A percentile compares a stretch with the other conserved stretches of the same genome.
These are phyloP conservation scores for Articulospora tetracladia DNA, from an alignment of 495 filamentous ascomycete genomes.

Conservation along the genomic window DNA sequence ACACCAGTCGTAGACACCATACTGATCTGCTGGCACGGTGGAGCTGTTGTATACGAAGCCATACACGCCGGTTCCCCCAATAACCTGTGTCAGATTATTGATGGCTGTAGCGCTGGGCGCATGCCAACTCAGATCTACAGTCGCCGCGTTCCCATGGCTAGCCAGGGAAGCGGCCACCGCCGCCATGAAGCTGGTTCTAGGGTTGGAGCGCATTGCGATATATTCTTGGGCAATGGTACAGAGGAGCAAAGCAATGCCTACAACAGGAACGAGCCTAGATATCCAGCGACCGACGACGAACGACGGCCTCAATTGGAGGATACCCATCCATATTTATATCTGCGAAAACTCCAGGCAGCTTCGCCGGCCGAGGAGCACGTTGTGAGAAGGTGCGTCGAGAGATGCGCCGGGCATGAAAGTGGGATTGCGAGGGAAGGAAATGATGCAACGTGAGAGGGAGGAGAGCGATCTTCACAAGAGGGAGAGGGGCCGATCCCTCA, in stretches of 20 bases:
- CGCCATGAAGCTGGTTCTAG: slow-evolving; percentile 12
- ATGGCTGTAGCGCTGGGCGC: slow-evolving; percentile 50
- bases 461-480: not conserved
- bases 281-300: slow-evolving; percentile 9
- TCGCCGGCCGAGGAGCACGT: not conserved
- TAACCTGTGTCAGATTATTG: slow-evolving; percentile 50
- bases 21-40: slow-evolving; percentile 37
- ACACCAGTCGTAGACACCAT: slow-evolving; percentile 67
- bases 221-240: slow-evolving; percentile 12
- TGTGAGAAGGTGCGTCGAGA: not conserved
- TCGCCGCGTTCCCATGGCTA: slow-evolving; percentile 11
- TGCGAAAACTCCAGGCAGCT: slow-evolving; percentile 4
- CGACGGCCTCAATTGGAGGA: slow-evolving; percentile 1
- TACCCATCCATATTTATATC: slow-evolving; percentile 23
- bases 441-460: not conserved
- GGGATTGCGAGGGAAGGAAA: not conserved
- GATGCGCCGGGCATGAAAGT: not conserved
- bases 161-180: slow-evolving; percentile 20
- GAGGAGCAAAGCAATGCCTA: slow-evolving; percentile 9
- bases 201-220: slow-evolving; percentile 16
- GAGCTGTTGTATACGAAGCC: slow-evolving; percentile 64
- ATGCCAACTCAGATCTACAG: slow-evolving; percentile 51
- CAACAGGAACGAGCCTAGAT: slow-evolving; percentile 11
- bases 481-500: not conserved
- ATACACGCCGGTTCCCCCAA: slow-evolving; percentile 50